Conservation (phyloP, 2,329 filamentous ascomycete genomes). For the Sclerotinia spermophila region DNA sequence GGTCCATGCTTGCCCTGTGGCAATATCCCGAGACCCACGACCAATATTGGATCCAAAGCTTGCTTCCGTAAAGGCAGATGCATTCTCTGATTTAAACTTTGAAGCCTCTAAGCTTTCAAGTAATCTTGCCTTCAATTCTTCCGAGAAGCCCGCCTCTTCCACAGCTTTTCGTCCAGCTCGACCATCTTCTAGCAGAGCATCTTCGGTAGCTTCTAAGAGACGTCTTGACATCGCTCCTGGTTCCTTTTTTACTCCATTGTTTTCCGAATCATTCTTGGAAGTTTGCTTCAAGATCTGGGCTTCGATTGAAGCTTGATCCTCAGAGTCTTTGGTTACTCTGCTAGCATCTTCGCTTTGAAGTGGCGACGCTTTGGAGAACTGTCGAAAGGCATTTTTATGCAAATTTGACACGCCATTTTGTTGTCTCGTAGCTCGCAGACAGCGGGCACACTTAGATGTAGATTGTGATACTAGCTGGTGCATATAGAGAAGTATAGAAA, state of each 20-base stretch:
- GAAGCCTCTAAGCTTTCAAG: slow-evolving; percentile 54
- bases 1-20: slow-evolving; percentile 68
- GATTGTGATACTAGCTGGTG: slow-evolving; percentile 26
- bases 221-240: slow-evolving; percentile 49
- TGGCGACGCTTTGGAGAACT: slow-evolving; percentile 31
- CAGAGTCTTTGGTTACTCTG: slow-evolving; percentile 21
- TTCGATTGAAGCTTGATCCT: slow-evolving; percentile 22
- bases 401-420: slow-evolving; percentile 27
- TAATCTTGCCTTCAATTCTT: slow-evolving; percentile 57
- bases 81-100: slow-evolving; percentile 50
- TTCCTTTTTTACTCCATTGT: slow-evolving; percentile 18
- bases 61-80: slow-evolving; percentile 47
- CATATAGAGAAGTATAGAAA: slow-evolving; percentile 31
- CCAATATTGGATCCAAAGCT: slow-evolving; percentile 56
- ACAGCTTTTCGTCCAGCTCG: slow-evolving; percentile 55
- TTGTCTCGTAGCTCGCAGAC: slow-evolving; percentile 29
- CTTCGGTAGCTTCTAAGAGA: slow-evolving; percentile 60
- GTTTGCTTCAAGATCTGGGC: slow-evolving; percentile 17
- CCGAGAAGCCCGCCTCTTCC: slow-evolving; percentile 60
- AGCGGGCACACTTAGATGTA: slow-evolving; percentile 31
- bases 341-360: slow-evolving; percentile 21
- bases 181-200: slow-evolving; percentile 57
- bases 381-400: slow-evolving; percentile 12
- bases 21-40: slow-evolving; percentile 63
- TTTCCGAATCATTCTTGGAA: background rate